Evolutionary conservation across 2,329 filamentous ascomycete genomes (phyloP).

Genomic region (Colletotrichum spinosum): DNA sequence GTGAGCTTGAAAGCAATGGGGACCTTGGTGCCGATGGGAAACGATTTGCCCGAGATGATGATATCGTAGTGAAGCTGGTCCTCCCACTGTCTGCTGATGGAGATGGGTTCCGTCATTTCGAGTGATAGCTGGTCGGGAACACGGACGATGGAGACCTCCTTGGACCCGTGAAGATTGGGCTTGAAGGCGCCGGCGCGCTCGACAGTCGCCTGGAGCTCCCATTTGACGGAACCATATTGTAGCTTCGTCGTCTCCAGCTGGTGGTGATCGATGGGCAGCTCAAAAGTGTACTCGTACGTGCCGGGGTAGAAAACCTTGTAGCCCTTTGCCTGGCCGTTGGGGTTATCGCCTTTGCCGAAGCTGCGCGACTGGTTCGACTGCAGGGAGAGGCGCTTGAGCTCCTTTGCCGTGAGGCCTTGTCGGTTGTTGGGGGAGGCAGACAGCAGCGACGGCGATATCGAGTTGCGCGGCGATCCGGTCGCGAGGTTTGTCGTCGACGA

Average conservation of each 20-base stretch:
- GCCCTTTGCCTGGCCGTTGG: constrained; percentile 73
- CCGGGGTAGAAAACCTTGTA: constrained; percentile 89
- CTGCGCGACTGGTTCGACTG: constrained; percentile 86
- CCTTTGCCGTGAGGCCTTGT: constrained; percentile 55
- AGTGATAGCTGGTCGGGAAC: constrained; percentile 89
- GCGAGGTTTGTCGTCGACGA: constrained; percentile 47
- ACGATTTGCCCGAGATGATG: constrained; percentile 94
- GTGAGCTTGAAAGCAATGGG: constrained; percentile 96
- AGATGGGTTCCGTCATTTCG: constrained; percentile 92
- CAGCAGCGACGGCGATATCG: constrained; percentile 37
- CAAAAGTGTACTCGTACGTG: constrained; percentile 77
- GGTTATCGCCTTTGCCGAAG: constrained; percentile 82
- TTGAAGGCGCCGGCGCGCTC: constrained; percentile 92
- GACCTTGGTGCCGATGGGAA: constrained; percentile 87
- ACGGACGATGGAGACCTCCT: constrained; percentile 86
- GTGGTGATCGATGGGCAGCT: constrained; percentile 88
- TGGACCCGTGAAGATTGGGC: constrained; percentile 83
- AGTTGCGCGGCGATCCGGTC: constrained; percentile 32
- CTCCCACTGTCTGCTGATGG: constrained; percentile 93
- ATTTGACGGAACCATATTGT: constrained; percentile 87
- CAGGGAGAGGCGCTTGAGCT: constrained; percentile 77
- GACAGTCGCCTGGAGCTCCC: constrained; percentile 86
- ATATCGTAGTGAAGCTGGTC: constrained; percentile 97
- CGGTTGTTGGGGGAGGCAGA: constrained; percentile 45
- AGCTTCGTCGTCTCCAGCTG: constrained; percentile 90